Base-by-base conservation (phyloP, 345 rosid genomes). In the Aethionema arabicum region DNA sequence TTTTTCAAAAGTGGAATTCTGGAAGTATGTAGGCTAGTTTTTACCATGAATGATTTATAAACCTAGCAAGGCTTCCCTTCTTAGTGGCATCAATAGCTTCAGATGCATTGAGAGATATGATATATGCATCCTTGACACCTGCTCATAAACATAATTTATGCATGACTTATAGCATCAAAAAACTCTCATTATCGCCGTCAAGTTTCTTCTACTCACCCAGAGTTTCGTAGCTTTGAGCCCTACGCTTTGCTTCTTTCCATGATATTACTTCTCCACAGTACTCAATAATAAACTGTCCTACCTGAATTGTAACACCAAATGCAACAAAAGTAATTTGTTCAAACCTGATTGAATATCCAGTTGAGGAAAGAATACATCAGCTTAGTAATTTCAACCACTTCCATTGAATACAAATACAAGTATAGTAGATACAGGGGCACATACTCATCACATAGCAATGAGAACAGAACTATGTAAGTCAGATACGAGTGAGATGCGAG, bases 211-310 rank as follows among this genome's bases (percentile, higher is more conserved):
- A 50, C 71, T 64, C 57, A 85, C 99, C 97, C 57, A 77, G 81
- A 54, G 52, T 72, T 82, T 84, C 97, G 63, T 93, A 93, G 54
- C 82, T 60, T 36, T 84, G 93, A 35, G 99, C 80, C 40, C 99
- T 82, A 65, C 83, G 79, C 82, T 74, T 87, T 52, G 97, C 99
- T 72, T 90, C 97, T 82, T 77, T 87, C 87, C 91, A 87, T 9
- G 96, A 81, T 77, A 90, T 93, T 47, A 93, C 97, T 86, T 93
- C 99, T 43, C 99, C 99, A 83, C 95, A 93, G 36, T 93, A 93
- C 79, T 93, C 99, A 42, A 90, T 84, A 56, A 93, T 80, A 57
- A 93, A 87, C 38, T 81, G 95, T 15, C 99, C 97, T 12, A 73
- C 83, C 99, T 93, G 73, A 69, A 76, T 52, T 11, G 31, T 43